Conservation (phyloP, 1,284 basidiomycete genomes). For the Moesziomyces sp. region DNA sequence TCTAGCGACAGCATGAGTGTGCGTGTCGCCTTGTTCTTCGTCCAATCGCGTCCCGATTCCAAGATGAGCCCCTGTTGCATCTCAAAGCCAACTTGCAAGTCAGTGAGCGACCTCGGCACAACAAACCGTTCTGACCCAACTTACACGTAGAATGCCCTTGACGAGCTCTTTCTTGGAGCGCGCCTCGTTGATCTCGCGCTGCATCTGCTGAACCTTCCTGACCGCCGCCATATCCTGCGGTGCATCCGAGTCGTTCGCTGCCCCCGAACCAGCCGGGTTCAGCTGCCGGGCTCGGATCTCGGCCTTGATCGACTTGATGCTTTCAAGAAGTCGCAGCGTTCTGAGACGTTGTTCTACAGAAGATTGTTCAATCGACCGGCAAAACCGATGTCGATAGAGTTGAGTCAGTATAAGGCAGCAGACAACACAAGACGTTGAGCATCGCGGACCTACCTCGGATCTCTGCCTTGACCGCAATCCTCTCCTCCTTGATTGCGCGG, state of each 20-base stretch:
- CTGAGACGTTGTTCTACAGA: slow-evolving; percentile 23
- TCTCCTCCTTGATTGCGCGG: slow-evolving; percentile 22
- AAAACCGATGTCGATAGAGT: too few species aligned
- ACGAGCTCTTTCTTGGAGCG: slow-evolving; percentile 49
- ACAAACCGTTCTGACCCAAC: slow-evolving; percentile 1
- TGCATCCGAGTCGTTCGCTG: slow-evolving; percentile 16
- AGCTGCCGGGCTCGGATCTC: slow-evolving; percentile 40
- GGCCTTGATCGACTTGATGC: slow-evolving; percentile 38
- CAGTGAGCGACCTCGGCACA: background rate
- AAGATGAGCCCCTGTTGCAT: slow-evolving; percentile 34
- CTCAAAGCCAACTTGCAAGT: background rate
- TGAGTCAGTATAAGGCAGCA: background rate
- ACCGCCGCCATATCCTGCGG: slow-evolving; percentile 32
- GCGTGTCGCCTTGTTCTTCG: slow-evolving; percentile 26
- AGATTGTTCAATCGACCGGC: background rate
- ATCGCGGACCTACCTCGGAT: slow-evolving; percentile 24
- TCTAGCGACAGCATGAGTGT: slow-evolving; percentile 44
- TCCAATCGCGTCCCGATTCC: slow-evolving; percentile 50
- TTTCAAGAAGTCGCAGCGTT: slow-evolving; percentile 27
- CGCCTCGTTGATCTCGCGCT: slow-evolving; percentile 39
- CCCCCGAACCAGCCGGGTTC: slow-evolving; percentile 13
- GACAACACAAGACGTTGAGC: background rate
- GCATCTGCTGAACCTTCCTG: slow-evolving; percentile 35
- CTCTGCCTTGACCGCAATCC: slow-evolving; percentile 19
- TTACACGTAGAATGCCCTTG: slow-evolving; percentile 45